These are phyloP conservation scores for Chamaenerion angustifolium DNA, from an alignment of 345 rosid species.

Conservation along the genomic window DNA sequence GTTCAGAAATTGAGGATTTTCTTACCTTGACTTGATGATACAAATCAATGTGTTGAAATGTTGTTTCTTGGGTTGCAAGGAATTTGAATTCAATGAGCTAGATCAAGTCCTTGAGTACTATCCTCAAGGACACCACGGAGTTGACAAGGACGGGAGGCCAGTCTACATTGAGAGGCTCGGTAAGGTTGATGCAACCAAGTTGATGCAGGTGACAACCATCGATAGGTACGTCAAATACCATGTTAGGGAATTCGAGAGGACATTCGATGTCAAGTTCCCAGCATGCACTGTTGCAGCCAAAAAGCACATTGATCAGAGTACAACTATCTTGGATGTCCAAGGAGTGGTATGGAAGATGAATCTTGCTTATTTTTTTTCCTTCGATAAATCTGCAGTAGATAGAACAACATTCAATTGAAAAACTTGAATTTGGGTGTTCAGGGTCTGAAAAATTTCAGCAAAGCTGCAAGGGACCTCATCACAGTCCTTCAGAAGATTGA, in stretches of 20 bases:
- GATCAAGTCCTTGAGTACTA: slow-evolving; percentile 55
- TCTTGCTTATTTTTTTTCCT: no score
- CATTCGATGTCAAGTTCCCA: slow-evolving; percentile 49
- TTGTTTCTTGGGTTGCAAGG: slow-evolving; percentile 16
- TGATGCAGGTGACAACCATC: slow-evolving; percentile 61
- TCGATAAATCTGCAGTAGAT: no score
- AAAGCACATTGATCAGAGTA: slow-evolving; percentile 61
- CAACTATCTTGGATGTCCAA: slow-evolving; percentile 72
- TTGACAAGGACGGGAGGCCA: slow-evolving; percentile 74
- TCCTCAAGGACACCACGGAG: slow-evolving; percentile 80
- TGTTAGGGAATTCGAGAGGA: slow-evolving; percentile 62
- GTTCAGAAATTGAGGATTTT: no score
- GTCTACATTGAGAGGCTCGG: slow-evolving; percentile 68
- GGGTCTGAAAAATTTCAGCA: slow-evolving; percentile 84
- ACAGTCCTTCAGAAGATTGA: slow-evolving; percentile 62
- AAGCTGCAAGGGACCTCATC: slow-evolving; percentile 68
- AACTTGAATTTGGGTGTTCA: slow-evolving; percentile 22
- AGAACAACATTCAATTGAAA: slow-evolving; percentile 66
- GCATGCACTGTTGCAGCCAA: slow-evolving; percentile 56
- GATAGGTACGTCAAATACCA: slow-evolving; percentile 69
- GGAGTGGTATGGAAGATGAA: slow-evolving; percentile 53
- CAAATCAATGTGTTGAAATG: no score
- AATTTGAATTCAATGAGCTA: slow-evolving; percentile 52
- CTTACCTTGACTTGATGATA: not conserved
- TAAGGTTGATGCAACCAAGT: slow-evolving; percentile 61